Evolutionary conservation across 768 basidiomycete species (phyloP).

Genomic region (Flagelloscypha sp.): DNA sequence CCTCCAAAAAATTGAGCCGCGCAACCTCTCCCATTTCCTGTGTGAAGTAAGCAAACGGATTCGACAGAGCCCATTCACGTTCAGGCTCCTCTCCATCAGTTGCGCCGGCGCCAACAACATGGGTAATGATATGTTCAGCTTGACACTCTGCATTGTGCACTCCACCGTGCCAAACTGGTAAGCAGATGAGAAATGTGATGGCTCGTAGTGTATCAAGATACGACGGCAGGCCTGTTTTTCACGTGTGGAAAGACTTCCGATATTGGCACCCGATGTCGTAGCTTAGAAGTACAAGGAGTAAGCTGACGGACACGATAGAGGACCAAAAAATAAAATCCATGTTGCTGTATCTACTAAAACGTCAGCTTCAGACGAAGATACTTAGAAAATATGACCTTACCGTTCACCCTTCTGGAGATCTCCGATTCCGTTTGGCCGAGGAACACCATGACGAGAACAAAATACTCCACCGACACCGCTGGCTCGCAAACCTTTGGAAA

Average conservation of each 20-base stretch:
- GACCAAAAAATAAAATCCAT: conserved; percentile 27
- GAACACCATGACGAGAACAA: conserved; percentile 18
- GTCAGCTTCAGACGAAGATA: not conserved
- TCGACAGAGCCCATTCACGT: conserved; percentile 6
- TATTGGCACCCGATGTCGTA: conserved; percentile 29
- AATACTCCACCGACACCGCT: conserved; percentile 17
- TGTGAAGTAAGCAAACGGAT: conserved; percentile 4
- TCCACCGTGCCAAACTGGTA: conserved; percentile 23
- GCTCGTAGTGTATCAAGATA: no score
- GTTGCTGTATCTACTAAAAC: conserved; percentile 21
- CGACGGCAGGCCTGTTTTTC: conserved; percentile 11
- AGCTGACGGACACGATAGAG: conserved; percentile 8
- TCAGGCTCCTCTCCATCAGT: conserved; percentile 11
- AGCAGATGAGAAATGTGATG: conserved; percentile 11
- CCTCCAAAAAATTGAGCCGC: conserved; percentile 17
- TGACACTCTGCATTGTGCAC: no score
- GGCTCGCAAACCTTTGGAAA: conserved; percentile 13
- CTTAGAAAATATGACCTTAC: conserved; percentile 12
- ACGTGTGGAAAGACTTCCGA: conserved; percentile 14
- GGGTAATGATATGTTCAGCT: no score
- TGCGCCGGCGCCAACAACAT: conserved; percentile 7
- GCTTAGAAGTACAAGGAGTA: conserved; percentile 14
- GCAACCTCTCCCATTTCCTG: conserved; percentile 17
- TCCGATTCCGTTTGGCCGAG: conserved; percentile 16
- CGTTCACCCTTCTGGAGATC: conserved; percentile 25